A percentile compares a stretch with the other conserved stretches of the same genome.
These are phyloP conservation scores for Lipomyces japonicus DNA, from an alignment of 805 yeast species.

Conservation along the genomic window DNA sequence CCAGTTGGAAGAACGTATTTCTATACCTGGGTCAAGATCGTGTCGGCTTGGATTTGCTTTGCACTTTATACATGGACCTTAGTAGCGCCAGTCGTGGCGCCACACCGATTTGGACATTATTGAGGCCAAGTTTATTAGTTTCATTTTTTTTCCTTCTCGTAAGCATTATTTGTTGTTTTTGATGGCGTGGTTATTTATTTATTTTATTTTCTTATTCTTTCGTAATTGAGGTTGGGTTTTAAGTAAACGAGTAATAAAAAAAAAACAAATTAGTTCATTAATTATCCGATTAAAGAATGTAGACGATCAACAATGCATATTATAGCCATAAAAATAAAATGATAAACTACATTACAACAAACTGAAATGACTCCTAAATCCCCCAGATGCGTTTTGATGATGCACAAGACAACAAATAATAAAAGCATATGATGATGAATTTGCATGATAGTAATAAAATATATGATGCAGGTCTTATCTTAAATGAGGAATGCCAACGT, in stretches of 20 bases:
- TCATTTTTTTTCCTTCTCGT: not conserved
- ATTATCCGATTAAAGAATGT: too few species aligned
- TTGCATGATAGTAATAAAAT: not conserved
- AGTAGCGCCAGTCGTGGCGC: constrained; percentile 83
- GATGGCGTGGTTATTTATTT: not conserved
- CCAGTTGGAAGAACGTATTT: constrained; percentile 98
- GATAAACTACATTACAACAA: too few species aligned
- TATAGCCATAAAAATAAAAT: too few species aligned
- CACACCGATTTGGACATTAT: constrained; percentile 63
- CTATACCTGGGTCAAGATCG: constrained; percentile 89
- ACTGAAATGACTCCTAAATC: too few species aligned
- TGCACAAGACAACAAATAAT: too few species aligned
- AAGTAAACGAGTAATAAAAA: not conserved
- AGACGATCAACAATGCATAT: too few species aligned
- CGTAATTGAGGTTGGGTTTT: not conserved
- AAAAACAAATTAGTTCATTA: too few species aligned
- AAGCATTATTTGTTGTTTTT: not conserved
- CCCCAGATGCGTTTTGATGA: too few species aligned
- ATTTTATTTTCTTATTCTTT: not conserved
- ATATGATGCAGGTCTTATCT: not conserved
- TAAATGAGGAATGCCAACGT: constrained; percentile 44
- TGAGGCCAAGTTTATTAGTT: too few species aligned
- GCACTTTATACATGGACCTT: constrained; percentile 84
- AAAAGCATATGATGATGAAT: not conserved
- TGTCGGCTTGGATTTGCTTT: constrained; percentile 90